These are phyloP conservation scores for rapeseed (Brassica napus) DNA, from an alignment of 345 rosid genomes.

Conservation along the genomic window DNA sequence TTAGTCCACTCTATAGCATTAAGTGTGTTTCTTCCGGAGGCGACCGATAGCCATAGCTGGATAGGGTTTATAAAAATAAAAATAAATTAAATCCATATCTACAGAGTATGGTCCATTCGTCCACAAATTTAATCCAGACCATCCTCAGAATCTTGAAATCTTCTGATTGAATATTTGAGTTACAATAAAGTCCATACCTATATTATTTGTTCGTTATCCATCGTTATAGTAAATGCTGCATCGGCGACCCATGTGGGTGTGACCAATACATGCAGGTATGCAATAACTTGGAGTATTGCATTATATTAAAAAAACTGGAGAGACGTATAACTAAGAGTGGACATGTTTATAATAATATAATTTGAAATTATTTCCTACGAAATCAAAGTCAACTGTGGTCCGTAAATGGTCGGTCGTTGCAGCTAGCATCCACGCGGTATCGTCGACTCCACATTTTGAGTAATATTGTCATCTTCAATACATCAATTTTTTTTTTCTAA, in stretches of 20 bases:
- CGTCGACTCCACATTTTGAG: slow-evolving; percentile 28
- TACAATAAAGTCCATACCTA: background rate
- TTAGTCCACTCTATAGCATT: no score
- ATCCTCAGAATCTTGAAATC: background rate
- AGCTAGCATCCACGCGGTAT: slow-evolving; percentile 36
- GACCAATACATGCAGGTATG: background rate
- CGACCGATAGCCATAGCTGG: no score
- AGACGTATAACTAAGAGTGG: slow-evolving; percentile 27
- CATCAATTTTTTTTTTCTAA: background rate
- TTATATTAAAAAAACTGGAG: background rate
- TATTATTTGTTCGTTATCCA: background rate
- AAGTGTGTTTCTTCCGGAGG: no score
- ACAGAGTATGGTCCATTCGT: background rate
- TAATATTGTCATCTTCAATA: background rate
- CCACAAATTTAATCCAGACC: background rate
- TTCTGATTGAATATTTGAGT: background rate
- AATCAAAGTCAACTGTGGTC: slow-evolving; percentile 26
- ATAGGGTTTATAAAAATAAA: no score
- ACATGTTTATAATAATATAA: background rate
- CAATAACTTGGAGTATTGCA: slow-evolving; percentile 17
- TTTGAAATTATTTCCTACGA: background rate
- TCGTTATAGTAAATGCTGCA: background rate
- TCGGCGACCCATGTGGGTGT: background rate
- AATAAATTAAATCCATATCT: background rate
- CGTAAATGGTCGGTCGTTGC: slow-evolving; percentile 34